phyloP scores from a whole-genome alignment of 2,329 filamentous ascomycete genomes.

The Epicoccum sorghinum region DNA sequence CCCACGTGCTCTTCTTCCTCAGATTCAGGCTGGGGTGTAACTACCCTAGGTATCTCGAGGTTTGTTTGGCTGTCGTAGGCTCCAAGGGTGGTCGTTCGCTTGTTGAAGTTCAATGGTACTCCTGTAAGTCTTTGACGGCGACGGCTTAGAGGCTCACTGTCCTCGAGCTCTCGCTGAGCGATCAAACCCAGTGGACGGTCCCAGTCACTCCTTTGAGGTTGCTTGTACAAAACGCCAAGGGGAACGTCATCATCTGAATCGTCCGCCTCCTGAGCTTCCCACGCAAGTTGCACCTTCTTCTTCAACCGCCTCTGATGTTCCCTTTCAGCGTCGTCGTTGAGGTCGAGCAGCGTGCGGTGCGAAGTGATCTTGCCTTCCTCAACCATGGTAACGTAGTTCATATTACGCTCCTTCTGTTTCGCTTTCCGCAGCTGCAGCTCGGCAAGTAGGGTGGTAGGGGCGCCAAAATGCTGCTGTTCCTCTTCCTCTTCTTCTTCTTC shows the following conservation, averaged over 20 bases:
- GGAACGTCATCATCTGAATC: constrained; percentile 80
- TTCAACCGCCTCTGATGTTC: constrained; percentile 76
- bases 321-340: constrained; percentile 87
- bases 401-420: constrained; percentile 80
- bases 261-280: constrained; percentile 71
- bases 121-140: constrained; percentile 77
- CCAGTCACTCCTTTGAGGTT: constrained; percentile 55
- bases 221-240: constrained; percentile 74
- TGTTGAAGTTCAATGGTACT: constrained; percentile 22
- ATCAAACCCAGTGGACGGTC: constrained; percentile 74
- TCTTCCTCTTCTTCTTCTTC: constrained; percentile 51
- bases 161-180: constrained; percentile 83
- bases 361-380: constrained; percentile 70
- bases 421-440: constrained; percentile 91
- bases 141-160: constrained; percentile 85
- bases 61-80: constrained; percentile 33
- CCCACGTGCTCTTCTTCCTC: constrained; percentile 55
- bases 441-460: constrained; percentile 88
- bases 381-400: constrained; percentile 66
- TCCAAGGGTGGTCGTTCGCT: constrained; percentile 22
- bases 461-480: constrained; percentile 62
- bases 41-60: constrained; percentile 35
- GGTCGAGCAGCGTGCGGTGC: constrained; percentile 84
- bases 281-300: constrained; percentile 84
- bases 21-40: constrained; percentile 35